These are phyloP conservation scores for Ogataea henricii DNA, from an alignment of 805 yeast genomes.

Conservation along the genomic window DNA sequence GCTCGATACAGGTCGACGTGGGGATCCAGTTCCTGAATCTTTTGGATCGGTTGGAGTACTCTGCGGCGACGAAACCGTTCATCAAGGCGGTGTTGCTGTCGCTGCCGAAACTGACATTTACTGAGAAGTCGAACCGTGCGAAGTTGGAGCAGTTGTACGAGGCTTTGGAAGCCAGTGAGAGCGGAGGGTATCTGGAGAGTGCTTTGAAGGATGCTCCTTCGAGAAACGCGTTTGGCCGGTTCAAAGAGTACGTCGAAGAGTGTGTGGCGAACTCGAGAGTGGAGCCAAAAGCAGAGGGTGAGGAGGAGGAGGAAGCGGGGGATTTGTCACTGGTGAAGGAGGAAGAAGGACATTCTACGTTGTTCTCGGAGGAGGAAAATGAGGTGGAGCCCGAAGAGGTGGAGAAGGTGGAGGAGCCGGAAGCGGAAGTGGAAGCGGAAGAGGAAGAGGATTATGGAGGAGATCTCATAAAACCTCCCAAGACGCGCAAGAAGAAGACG, in stretches of 20 bases:
- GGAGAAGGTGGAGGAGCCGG: conserved; percentile 15
- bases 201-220: conserved; percentile 29
- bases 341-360: background rate
- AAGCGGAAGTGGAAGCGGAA: conserved; percentile 12
- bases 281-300: conserved; percentile 7
- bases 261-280: conserved; percentile 24
- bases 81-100: conserved; percentile 55
- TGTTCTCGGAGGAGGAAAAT: conserved; percentile 16
- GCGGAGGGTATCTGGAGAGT: conserved; percentile 27
- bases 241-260: conserved; percentile 29
- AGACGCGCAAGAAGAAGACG: background rate
- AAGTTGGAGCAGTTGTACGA: conserved; percentile 27
- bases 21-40: conserved; percentile 55
- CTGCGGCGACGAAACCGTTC: conserved; percentile 50
- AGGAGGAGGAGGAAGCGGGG: conserved; percentile 6
- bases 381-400: conserved; percentile 18
- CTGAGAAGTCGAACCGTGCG: conserved; percentile 28
- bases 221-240: conserved; percentile 27
- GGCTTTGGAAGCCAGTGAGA: conserved; percentile 24
- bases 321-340: background rate
- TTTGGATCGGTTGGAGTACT: conserved; percentile 48
- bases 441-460: background rate
- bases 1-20: conserved; percentile 57
- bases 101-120: conserved; percentile 50
- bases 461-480: background rate